Conservation (phyloP, 202 grass and related monocot species). For the Zoysia matrella region DNA sequence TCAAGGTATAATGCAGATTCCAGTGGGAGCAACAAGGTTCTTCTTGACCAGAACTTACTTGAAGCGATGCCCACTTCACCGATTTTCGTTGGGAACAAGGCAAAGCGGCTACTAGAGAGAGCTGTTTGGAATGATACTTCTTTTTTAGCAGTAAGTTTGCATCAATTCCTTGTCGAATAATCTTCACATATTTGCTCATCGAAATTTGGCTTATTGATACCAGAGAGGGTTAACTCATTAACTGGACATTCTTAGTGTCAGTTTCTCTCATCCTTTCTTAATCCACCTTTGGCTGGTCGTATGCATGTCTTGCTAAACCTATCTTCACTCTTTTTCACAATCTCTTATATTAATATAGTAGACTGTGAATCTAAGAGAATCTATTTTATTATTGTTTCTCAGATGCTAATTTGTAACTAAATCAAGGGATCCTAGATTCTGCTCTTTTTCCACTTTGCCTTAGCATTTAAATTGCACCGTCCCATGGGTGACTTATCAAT, state of each 20-base stretch:
- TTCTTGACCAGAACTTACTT: constrained; percentile 99
- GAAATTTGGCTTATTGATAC: constrained; percentile 15
- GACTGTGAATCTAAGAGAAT: not conserved
- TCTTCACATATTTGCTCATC: not conserved
- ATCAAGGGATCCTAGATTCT: not conserved
- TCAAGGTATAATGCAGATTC: constrained; percentile 94
- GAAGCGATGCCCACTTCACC: constrained; percentile 97
- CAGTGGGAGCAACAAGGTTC: constrained; percentile 88
- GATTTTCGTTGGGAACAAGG: constrained; percentile 99
- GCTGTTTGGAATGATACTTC: constrained; percentile 99
- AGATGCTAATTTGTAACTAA: constrained; percentile 14
- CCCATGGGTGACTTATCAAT: constrained; percentile 12
- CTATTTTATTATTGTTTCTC: constrained; percentile 1
- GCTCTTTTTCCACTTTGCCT: not conserved
- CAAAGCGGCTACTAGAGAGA: constrained; percentile 87
- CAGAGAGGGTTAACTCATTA: constrained; percentile 2
- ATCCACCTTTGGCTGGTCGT: constrained; percentile 11
- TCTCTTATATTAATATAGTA: not conserved
- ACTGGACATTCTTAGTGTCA: not conserved
- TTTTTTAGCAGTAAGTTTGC: constrained; percentile 92
- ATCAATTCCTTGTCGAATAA: constrained; percentile 16
- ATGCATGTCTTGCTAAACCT: constrained; percentile 1
- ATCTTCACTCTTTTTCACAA: constrained; percentile 6
- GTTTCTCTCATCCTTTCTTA: not conserved
- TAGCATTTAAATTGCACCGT: constrained; percentile 11